Conservation (phyloP, 2,329 filamentous ascomycete species). For the Hypoxylon sp. region DNA sequence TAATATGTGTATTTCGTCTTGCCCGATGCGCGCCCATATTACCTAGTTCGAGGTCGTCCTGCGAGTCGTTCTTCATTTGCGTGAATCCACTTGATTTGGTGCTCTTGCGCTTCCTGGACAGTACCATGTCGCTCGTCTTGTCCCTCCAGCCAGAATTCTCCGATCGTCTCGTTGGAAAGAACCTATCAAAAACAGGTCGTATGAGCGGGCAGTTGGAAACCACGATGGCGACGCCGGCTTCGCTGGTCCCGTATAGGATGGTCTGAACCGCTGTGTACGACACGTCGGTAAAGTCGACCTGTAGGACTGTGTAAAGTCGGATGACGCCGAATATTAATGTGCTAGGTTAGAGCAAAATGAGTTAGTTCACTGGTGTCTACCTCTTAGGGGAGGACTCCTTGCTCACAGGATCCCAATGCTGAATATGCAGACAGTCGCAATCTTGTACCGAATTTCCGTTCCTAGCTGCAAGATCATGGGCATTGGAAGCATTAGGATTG, state of each 20-base stretch:
- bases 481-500: conserved; percentile 39
- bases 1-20: conserved; percentile 36
- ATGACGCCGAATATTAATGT: conserved; percentile 37
- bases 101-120: conserved; percentile 30
- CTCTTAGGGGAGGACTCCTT: neutral
- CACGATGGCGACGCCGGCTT: conserved; percentile 45
- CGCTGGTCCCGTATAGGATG: conserved; percentile 39
- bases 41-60: conserved; percentile 39
- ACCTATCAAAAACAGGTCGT: conserved; percentile 39
- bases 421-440: conserved; percentile 38
- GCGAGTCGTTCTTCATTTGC: conserved; percentile 37
- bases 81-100: conserved; percentile 41
- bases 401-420: conserved; percentile 42
- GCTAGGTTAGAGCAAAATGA: conserved; percentile 13
- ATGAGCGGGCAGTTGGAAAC: conserved; percentile 44
- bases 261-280: conserved; percentile 31
- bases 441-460: conserved; percentile 40
- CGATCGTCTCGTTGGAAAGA: conserved; percentile 15
- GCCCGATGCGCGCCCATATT: conserved; percentile 44
- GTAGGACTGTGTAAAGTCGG: conserved; percentile 27
- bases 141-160: conserved; percentile 22
- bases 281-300: conserved; percentile 36
- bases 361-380: conserved; percentile 9
- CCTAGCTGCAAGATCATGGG: conserved; percentile 39
- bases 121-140: conserved; percentile 16